Conservation (phyloP, 495 filamentous ascomycete genomes). For the Talaromyces proteolyticus region DNA sequence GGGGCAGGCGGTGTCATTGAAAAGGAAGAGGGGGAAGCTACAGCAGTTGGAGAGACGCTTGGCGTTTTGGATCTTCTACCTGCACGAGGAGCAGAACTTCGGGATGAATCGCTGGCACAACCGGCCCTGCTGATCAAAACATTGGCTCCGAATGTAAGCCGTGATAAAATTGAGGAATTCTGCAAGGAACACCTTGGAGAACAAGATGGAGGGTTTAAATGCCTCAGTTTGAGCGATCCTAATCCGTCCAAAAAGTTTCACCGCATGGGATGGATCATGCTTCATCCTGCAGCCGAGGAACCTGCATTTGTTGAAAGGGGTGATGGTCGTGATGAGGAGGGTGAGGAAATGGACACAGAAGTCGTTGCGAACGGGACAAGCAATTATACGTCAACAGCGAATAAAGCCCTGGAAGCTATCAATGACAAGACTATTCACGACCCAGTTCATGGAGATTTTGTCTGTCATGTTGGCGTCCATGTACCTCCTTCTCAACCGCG, state of each 20-base stretch:
- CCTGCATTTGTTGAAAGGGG: slow-evolving; percentile 44
- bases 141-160: slow-evolving; percentile 90
- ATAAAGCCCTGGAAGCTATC: slow-evolving; percentile 83
- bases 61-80: slow-evolving; percentile 87
- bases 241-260: slow-evolving; percentile 97
- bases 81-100: slow-evolving; percentile 68
- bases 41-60: slow-evolving; percentile 83
- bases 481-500: slow-evolving; percentile 76
- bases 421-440: slow-evolving; percentile 97
- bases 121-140: slow-evolving; percentile 97
- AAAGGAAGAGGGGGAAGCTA: slow-evolving; percentile 91
- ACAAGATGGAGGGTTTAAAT: slow-evolving; percentile 80
- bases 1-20: slow-evolving; percentile 81
- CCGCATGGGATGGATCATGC: slow-evolving; percentile 97
- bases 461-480: slow-evolving; percentile 94
- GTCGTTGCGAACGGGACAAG: slow-evolving; percentile 15
- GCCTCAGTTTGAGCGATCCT: slow-evolving; percentile 89
- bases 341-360: slow-evolving; percentile 46
- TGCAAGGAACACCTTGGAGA: slow-evolving; percentile 89
- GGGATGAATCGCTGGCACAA: slow-evolving; percentile 76
- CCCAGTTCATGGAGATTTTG: slow-evolving; percentile 86
- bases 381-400: slow-evolving; percentile 48
- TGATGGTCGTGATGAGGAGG: slow-evolving; percentile 60
- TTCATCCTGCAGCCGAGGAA: slow-evolving; percentile 69
- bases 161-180: slow-evolving; percentile 87